phyloP scores from a whole-genome alignment of 2,329 filamentous ascomycete species.

The Fusarium beomiforme region DNA sequence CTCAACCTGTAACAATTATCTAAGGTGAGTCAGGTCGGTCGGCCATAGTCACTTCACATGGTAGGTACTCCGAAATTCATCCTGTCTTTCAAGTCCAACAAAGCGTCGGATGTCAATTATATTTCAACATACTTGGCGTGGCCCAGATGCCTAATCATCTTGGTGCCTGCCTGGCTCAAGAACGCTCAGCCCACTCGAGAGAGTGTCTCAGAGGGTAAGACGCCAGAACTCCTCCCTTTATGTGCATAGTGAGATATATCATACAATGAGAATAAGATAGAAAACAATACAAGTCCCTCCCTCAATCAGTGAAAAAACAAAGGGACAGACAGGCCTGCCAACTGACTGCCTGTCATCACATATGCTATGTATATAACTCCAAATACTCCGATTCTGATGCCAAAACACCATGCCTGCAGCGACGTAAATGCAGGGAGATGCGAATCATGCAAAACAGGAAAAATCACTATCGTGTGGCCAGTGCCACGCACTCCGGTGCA shows the following conservation, averaged over 20 bases:
- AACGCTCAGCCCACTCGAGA: slow-evolving; percentile 16
- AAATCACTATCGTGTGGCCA: slow-evolving; percentile 4
- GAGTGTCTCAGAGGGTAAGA: neutral
- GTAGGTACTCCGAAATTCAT: neutral
- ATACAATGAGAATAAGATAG: slow-evolving; percentile 25
- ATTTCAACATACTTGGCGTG: slow-evolving; percentile 22
- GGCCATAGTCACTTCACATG: neutral
- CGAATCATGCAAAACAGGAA: slow-evolving; percentile 9
- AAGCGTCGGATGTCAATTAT: slow-evolving; percentile 11
- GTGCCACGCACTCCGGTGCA: neutral
- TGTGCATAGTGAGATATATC: slow-evolving; percentile 29
- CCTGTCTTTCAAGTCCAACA: slow-evolving; percentile 22
- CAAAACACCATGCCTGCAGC: slow-evolving; percentile 27
- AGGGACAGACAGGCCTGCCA: slow-evolving; percentile 5
- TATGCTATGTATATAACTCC: slow-evolving; percentile 29
- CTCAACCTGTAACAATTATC: slow-evolving; percentile 1
- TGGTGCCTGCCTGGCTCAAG: slow-evolving; percentile 8
- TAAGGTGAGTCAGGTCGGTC: neutral
- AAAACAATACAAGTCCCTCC: slow-evolving; percentile 12
- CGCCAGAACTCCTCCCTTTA: slow-evolving; percentile 30
- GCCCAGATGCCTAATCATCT: slow-evolving; percentile 25
- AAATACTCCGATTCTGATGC: slow-evolving; percentile 21
- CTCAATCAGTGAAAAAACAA: slow-evolving; percentile 14
- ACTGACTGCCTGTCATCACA: slow-evolving; percentile 16
- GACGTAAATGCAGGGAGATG: slow-evolving; percentile 33